Evolutionary conservation across 176 grass and related monocot genomes (phyloP).

Genomic region (Rhipidocladum racemiflorum): DNA sequence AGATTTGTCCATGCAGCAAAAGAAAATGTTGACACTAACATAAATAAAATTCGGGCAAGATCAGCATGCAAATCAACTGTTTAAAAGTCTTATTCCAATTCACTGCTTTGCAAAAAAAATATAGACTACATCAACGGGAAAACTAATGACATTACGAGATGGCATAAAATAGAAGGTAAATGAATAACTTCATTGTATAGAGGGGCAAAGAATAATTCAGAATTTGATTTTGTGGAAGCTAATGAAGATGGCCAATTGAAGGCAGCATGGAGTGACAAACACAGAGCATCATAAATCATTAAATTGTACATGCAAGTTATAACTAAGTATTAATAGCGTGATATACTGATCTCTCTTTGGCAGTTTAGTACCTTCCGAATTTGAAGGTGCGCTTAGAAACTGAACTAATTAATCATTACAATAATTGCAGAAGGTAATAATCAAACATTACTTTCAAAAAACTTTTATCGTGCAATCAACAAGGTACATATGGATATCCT

Average conservation of each 20-base stretch:
- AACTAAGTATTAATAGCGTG: slow-evolving; percentile 2
- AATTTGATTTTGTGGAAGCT: background rate
- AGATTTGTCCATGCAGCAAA: slow-evolving; percentile 7
- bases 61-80: background rate
- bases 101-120: background rate
- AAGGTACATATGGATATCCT: background rate
- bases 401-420: background rate
- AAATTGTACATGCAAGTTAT: background rate
- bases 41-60: background rate
- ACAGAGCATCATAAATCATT: background rate
- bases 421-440: background rate
- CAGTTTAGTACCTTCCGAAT: background rate
- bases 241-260: slow-evolving; percentile 7
- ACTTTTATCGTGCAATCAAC: background rate
- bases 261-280: background rate
- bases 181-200: background rate
- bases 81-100: background rate
- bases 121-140: background rate
- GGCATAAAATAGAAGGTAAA: slow-evolving; percentile 6
- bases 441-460: background rate
- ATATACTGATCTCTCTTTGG: background rate
- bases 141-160: background rate
- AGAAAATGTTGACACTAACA: background rate
- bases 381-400: background rate
- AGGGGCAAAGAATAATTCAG: background rate